Conservation (phyloP, 345 rosid genomes). For the Eucalyptus pauciflora region DNA sequence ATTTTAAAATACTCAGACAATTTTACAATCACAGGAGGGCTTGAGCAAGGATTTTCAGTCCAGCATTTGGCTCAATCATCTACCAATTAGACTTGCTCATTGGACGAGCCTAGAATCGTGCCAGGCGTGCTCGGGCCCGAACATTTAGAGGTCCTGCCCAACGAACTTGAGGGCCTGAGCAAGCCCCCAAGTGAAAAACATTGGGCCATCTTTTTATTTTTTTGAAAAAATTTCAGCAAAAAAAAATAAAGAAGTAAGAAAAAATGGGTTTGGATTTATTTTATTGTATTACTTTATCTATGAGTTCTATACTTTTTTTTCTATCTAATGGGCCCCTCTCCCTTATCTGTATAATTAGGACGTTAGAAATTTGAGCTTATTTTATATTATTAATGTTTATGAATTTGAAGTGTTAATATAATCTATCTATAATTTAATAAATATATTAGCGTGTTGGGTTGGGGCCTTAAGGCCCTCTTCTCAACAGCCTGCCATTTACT, state of each 20-base stretch:
- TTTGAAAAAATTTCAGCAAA: neutral
- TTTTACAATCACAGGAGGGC: neutral
- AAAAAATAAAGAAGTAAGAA: neutral
- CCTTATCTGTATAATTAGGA: no score
- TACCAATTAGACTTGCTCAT: neutral
- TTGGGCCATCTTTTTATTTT: neutral
- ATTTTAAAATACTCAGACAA: no score
- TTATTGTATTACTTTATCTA: neutral
- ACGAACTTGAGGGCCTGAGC: neutral
- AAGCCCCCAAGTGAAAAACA: neutral
- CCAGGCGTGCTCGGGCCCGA: neutral
- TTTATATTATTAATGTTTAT: neutral
- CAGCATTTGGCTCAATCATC: neutral
- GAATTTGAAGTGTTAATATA: neutral
- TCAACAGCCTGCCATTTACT: accelerated
- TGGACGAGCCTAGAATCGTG: neutral
- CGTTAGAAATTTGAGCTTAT: neutral
- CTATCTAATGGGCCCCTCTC: neutral
- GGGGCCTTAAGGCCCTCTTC: neutral
- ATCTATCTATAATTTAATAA: neutral
- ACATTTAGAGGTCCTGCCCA: neutral
- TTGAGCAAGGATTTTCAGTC: neutral
- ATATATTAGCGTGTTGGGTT: neutral
- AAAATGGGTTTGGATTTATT: neutral
- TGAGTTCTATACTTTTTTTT: neutral